Conservation (phyloP, 352 stramenopile species). For the Pilasporangium apinafurcum region DNA sequence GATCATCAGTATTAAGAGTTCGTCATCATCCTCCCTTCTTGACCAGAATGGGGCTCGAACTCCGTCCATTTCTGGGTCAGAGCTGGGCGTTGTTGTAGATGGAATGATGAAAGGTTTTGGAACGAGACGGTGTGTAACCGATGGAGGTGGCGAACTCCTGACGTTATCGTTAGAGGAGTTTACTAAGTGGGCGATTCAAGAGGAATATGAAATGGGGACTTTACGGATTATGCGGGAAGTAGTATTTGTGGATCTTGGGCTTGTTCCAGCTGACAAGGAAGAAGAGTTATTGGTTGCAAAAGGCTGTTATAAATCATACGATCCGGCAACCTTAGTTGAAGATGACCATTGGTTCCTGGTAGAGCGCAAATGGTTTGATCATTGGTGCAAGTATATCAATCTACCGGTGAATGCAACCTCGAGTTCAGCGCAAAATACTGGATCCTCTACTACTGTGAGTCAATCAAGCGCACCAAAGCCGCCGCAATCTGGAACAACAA, state of each 20-base stretch:
- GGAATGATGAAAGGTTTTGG: constrained; percentile 58
- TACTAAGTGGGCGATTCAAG: constrained; percentile 46
- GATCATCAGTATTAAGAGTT: constrained; percentile 37
- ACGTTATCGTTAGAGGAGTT: constrained; percentile 69
- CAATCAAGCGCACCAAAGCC: too few species aligned
- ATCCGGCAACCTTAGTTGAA: constrained; percentile 59
- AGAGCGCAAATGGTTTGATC: constrained; percentile 80
- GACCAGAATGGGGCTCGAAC: constrained; percentile 52
- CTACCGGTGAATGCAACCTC: constrained; percentile 18
- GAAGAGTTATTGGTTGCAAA: constrained; percentile 72
- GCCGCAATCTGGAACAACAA: too few species aligned
- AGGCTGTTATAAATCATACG: constrained; percentile 73
- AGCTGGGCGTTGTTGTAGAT: constrained; percentile 78
- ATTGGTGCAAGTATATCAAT: constrained; percentile 80
- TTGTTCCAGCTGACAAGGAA: constrained; percentile 67
- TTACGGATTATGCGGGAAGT: constrained; percentile 82
- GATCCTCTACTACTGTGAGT: constrained; percentile 8
- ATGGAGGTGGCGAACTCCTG: constrained; percentile 20
- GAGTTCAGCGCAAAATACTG: constrained; percentile 10
- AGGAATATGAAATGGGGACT: constrained; percentile 73
- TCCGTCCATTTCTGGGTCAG: constrained; percentile 68
- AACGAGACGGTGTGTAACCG: constrained; percentile 17
- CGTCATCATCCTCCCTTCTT: constrained; percentile 40
- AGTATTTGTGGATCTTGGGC: constrained; percentile 74
- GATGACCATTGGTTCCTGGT: constrained; percentile 82